Evolutionary conservation across 169 alveolate species (phyloP), one percentile per base, ranked within the genome.

Genomic region (Eimeria zaria): DNA sequence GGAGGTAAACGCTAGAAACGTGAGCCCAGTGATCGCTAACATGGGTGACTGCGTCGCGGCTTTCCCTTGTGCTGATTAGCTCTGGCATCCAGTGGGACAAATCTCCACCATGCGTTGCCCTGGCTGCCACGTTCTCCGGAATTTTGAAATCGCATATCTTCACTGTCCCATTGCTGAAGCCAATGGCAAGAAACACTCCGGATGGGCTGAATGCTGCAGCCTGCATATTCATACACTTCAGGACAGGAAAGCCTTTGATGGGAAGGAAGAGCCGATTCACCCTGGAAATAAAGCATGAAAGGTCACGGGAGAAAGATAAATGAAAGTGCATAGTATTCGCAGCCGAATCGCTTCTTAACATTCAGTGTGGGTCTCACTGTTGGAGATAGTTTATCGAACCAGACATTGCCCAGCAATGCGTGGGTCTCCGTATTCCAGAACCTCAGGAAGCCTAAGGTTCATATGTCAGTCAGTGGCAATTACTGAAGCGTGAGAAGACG

Each of bases 371-470:
- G 51, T 33, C 95, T 33, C 48, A 90, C 95, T 30, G 83, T 69
- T 41, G 96, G 94, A 18, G 91, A 55, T 20, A 96, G 94, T 81
- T 84, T 96, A 27, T 96, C 97, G 67, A 96, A 96, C 62, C 87
- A 48, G 83, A 71, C 87, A 76, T 27, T 90, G 62, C 64, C 39
- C 44, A 67, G 73, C 89, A 96, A 62, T 64, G 89, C 51, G 30
- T 69, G 91, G 24, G 78, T 46, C 22, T 74, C 53, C 84, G 89
- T 90, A 74, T 96, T 53, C 96, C 97, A 96, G 46, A 96, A 91
- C 76, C 93, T 91, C 33, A 96, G 18, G 55, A 69, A 91, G 36
- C 97, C 96, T 91, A 18, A 41, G 90, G 8, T n/a, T 33, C 48
- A 69, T 30, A 48, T 36, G n/a, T 67, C 44, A 14, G 74, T 46